Base-by-base conservation (phyloP, 768 basidiomycete species). In the Grammothele lineata region DNA sequence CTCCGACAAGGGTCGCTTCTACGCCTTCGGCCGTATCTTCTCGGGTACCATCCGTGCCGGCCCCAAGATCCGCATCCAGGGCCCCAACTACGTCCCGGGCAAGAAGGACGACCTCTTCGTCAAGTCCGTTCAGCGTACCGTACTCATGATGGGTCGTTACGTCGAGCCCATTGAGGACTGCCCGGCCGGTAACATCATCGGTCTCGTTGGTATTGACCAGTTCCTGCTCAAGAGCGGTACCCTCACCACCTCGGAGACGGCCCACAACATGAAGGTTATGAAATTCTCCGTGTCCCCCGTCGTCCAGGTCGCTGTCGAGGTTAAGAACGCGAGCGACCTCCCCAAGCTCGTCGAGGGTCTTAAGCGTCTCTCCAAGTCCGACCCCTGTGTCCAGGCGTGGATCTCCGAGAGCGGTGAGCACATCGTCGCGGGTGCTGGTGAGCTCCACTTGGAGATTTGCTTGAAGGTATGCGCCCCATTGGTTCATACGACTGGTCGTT, bases 181-280 rank as follows among this genome's bases (percentile, higher is more conserved):
- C 71, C 96, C 96, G 30, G 85, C 95, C 48, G 96, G 96, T 62
- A 99, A 99, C 80, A 98, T 99, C 61, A 72, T 92, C 59, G 96
- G 96, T 80, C 89, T 99, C 64, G 95, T 98, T 73, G 96, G 96
- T 77, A 89, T 99, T 61, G 96, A 99, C 73, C 96, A 99, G 74
- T 99, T 98, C 91, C 73, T 99, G 75, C 86, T 99, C 68, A 99
- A 99, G 84, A 92, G 83, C 58, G 96, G 96, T 68, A 99, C 96
- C 53, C 82, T 99, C 64, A 99, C 96, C 51, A 83, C 90, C 51
- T 92, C 92, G 40, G 96, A 98, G 74, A 96, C 93, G 43, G 96
- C 96, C 42, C 96, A 99, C 80, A 99, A 99, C 80, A 96, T 99
- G 93, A 92, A 77, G 76, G 93, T 99, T 70, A 99, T 99, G 96